Base-by-base conservation (phyloP, 163 green algal genomes). In the Smithsoniella earleae region DNA sequence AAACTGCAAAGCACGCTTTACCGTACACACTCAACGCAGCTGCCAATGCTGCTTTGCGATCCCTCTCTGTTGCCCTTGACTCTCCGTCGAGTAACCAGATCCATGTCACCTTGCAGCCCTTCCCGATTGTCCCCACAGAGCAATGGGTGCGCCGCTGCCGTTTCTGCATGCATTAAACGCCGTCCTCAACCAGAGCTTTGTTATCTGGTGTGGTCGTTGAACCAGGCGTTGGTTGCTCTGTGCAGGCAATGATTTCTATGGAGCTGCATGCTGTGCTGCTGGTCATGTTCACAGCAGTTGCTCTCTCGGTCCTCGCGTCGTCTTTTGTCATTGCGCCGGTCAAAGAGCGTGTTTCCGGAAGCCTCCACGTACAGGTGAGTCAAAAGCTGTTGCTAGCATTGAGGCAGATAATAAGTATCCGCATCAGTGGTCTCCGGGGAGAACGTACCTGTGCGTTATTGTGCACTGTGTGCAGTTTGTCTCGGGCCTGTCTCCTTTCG, bases 361-460 rank as follows among this genome's bases (percentile, higher is more conserved):
- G 66, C 76, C 90, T 90, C 81, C 78, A 86, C 75, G 75, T 92
- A 27, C 88, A 94, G 85, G 65, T 81, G 43, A 66, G 66, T 2
- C 38, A 28, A 31, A 13, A 54, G n/a, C n/a, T n/a, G n/a, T n/a
- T n/a, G n/a, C n/a, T n/a, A n/a, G n/a, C n/a, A n/a, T n/a, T n/a
- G n/a, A n/a, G n/a, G n/a, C n/a, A n/a, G n/a, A n/a, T n/a, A n/a
- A n/a, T n/a, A n/a, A n/a, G n/a, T n/a, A n/a, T n/a, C n/a, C n/a
- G n/a, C n/a, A n/a, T n/a, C n/a, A n/a, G n/a, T n/a, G n/a, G n/a
- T n/a, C n/a, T n/a, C n/a, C n/a, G n/a, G n/a, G n/a, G n/a, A n/a
- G n/a, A n/a, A n/a, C n/a, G n/a, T n/a, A n/a, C n/a, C n/a, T n/a
- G n/a, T n/a, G n/a, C n/a, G n/a, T n/a, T n/a, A n/a, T n/a, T n/a